phyloP scores from a whole-genome alignment of 179 eudicot genomes.

The Pouteria campechiana region DNA sequence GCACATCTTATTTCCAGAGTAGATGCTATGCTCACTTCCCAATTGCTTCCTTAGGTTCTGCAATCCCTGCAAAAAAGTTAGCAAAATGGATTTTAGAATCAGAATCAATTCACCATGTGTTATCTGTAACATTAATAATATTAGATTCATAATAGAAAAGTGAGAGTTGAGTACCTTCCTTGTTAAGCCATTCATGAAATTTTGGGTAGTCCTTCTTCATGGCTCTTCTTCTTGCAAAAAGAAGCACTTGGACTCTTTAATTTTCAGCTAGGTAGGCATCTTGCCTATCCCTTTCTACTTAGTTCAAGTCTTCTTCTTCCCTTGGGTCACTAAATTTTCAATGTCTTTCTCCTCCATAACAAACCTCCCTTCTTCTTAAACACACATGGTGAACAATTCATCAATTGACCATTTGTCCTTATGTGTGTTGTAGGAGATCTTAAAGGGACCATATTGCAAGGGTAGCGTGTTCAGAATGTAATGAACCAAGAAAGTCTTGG shows the following conservation, averaged over 20 bases:
- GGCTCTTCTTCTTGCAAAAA: slow-evolving; percentile 4
- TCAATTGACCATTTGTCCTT: slow-evolving; percentile 1
- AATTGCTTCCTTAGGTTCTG: neutral
- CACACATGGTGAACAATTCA: neutral
- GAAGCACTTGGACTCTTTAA: slow-evolving; percentile 1
- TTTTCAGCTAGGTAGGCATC: neutral
- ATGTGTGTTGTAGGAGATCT: slow-evolving; percentile 1
- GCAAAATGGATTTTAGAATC: neutral
- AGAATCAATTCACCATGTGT: no score
- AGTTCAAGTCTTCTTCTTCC: neutral
- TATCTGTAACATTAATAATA: no score
- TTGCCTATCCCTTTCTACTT: neutral
- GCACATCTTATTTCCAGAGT: neutral
- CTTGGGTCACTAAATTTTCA: neutral
- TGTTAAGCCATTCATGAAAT: no score
- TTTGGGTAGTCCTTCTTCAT: slow-evolving; percentile 4
- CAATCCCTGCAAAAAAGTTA: neutral
- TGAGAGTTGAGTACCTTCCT: no score
- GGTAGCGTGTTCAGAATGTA: no score
- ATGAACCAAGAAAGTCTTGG: no score
- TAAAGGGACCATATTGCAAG: neutral
- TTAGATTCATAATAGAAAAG: no score
- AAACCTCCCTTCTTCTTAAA: neutral
- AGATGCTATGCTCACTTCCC: neutral
- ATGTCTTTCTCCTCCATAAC: neutral